Base-by-base conservation (phyloP, 2,329 filamentous ascomycete species). In the Endothia cerciana region DNA sequence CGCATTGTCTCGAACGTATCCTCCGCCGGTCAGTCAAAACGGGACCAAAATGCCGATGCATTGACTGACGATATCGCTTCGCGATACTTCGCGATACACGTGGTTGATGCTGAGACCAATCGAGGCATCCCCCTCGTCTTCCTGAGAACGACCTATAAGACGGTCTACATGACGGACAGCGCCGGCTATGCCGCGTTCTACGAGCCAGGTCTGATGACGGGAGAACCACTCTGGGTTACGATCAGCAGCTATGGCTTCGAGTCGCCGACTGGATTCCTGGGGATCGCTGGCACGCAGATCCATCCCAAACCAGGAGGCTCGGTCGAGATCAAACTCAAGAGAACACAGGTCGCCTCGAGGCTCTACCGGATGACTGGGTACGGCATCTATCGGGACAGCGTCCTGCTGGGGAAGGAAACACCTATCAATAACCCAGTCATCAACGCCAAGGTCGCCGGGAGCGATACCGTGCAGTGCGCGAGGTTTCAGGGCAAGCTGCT, bases 181-280 rank as follows among this genome's bases (percentile, higher is more conserved):
- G 66, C 66, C 3, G 66, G 66, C 38, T 68, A 66, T 38, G 66
- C 66, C n/a, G 66, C 66, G 11, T 68, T 68, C 33, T 49, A 66
- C 30, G 66, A 68, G 33, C 66, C 66, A 2, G 66, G 66, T 2
- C 17, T 68, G 13, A 68, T 68, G 66, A 64, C 57, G 1, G 66
- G 66, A 6, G 60, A 64, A 2, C 64, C 64, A 2, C 41, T 68
- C 36, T 68, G 66, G 66, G 64, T 68, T 4, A 68, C 66, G 1
- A 30, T 68, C 22, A 68, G 66, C 66, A 68, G 66, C 61, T 68
- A 68, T 19, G 66, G 66, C 28, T 68, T 47, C 43, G 60, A 63
- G 51, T 56, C 66, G 3, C 66, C 66, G 19, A 60, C 51, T 10
- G 66, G 64, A 3, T 68, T 68, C 28, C 64, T 68, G 17, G 60